These are phyloP conservation scores for Pterocarpus macrocarpus DNA, from an alignment of 306 rosid species.

Conservation along the genomic window DNA sequence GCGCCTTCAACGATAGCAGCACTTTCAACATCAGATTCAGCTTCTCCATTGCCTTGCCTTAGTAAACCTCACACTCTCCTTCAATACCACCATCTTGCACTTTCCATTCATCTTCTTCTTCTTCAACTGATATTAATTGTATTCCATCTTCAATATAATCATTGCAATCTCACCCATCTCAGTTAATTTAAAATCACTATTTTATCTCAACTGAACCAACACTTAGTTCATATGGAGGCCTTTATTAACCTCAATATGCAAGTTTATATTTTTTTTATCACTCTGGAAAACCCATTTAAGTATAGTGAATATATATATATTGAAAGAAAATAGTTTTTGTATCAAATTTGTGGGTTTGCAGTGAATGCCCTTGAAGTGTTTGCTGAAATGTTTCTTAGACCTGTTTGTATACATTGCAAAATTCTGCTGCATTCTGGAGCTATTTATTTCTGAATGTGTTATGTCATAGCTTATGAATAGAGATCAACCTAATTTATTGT, in stretches of 20 bases:
- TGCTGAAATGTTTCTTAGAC: slow-evolving; percentile 32
- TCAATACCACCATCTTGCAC: background rate
- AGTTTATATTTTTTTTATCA: background rate
- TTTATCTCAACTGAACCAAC: background rate
- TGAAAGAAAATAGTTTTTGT: no score
- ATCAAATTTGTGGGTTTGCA: background rate
- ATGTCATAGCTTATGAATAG: background rate
- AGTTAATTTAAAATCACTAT: background rate
- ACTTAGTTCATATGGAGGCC: background rate
- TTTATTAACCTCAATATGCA: slow-evolving; percentile 16
- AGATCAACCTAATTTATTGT: background rate
- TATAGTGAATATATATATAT: background rate
- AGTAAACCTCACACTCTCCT: background rate
- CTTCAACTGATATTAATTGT: background rate
- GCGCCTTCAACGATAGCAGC: background rate
- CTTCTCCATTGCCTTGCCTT: background rate
- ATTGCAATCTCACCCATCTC: slow-evolving; percentile 9
- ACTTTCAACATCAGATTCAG: background rate
- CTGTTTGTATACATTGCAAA: background rate
- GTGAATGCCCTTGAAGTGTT: slow-evolving; percentile 36
- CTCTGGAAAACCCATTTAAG: background rate
- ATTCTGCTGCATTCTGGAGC: slow-evolving; percentile 3
- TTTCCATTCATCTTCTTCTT: background rate
- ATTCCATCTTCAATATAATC: background rate
- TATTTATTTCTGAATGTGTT: background rate